Base-by-base conservation (phyloP, 2,329 filamentous ascomycete species). In the Talaromyces sp. region DNA sequence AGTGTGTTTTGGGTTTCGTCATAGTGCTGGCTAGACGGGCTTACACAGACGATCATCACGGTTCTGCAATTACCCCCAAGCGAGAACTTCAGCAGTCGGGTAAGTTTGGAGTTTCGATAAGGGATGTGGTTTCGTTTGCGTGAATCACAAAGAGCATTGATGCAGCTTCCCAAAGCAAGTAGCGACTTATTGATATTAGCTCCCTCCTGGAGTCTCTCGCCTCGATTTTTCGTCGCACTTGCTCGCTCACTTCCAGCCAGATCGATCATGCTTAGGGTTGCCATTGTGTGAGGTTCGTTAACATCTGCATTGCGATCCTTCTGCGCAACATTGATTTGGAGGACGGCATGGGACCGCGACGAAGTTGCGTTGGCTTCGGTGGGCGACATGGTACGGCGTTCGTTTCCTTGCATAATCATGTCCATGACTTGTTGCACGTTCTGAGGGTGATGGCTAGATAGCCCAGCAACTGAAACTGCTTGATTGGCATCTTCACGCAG, bases 181-280 rank as follows among this genome's bases (percentile, higher is more conserved):
- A 99, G 82, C 1, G 94, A 99, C 72, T 97, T 97, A 85, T 99
- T 99, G 84, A 99, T 99, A 76, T 99, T 99, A 68, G 94, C 94
- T 64, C 94, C 94, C 75, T 99, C 94, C 14, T 92, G 82, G 41
- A 99, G 79, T 41, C 94, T 84, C 72, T 96, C 93, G 59, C 94
- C 94, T 58, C 94, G 83, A 74, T 99, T 99, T 79, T 97, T 96
- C 21, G 94, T 99, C 26, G 92, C 94, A 60, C 92, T 97, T 1
- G 94, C 94, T 68, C 94, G 87, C 76, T 99, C 94, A 65, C 92
- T 97, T 56, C 94, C 94, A 4, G 94, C 94, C 67, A 99, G 80
- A 79, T 99, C 94, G 73, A 99, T 99, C 69, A 99, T 97, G 72
- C 93, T 97, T 51, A 99, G 83, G 0, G 94, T 99, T 0, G 94